Conservation (phyloP, 208 protist genomes). For the Spongospora subterranea region DNA sequence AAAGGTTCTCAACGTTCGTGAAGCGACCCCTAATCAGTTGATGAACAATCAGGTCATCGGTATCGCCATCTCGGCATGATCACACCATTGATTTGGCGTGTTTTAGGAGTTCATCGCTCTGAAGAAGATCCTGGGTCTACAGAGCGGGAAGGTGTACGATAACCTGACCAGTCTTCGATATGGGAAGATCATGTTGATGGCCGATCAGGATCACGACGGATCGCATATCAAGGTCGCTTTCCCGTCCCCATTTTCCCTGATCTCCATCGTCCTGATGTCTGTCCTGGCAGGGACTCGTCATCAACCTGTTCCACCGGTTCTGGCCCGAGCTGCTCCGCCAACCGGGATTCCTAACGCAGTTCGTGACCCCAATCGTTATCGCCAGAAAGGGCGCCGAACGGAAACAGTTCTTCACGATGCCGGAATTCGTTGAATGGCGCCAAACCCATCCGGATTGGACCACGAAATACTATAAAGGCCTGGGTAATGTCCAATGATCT, state of each 20-base stretch:
- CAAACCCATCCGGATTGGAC: conserved; percentile 76
- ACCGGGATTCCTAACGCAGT: conserved; percentile 97
- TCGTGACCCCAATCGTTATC: conserved; percentile 99
- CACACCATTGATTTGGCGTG: background rate
- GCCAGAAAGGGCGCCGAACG: conserved; percentile 78
- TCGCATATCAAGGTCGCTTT: conserved; percentile 98
- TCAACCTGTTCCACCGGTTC: conserved; percentile 99
- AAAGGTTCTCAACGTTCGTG: conserved; percentile 99
- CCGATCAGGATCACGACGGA: conserved; percentile 99
- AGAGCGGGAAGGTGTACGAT: conserved; percentile 88
- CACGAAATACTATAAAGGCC: conserved; percentile 99
- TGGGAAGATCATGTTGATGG: conserved; percentile 99
- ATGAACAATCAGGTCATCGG: conserved; percentile 82
- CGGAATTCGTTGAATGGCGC: conserved; percentile 95
- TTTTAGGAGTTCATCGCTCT: conserved; percentile 92
- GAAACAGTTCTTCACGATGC: conserved; percentile 98
- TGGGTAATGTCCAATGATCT: conserved; percentile 64
- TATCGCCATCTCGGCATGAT: background rate
- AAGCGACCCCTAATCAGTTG: conserved; percentile 89
- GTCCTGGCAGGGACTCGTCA: conserved; percentile 89
- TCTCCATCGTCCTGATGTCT: background rate
- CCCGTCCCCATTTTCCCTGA: background rate
- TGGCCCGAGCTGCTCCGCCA: conserved; percentile 96
- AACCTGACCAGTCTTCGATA: conserved; percentile 90
- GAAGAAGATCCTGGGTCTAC: conserved; percentile 93